Base-by-base conservation (phyloP, 306 rosid species). In the Dryas octopetala region DNA sequence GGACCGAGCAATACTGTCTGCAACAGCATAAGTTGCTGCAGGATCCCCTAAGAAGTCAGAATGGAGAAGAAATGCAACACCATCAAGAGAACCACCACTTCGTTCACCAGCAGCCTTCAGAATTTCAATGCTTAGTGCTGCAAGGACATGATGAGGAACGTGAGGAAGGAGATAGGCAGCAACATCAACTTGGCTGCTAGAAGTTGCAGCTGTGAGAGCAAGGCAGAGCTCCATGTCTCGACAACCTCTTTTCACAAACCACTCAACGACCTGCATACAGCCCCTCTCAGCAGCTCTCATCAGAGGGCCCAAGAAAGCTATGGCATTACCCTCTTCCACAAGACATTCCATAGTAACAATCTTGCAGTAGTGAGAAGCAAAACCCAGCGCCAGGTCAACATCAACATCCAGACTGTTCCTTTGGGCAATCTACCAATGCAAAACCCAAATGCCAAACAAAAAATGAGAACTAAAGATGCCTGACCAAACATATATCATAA, bases 271-370 rank as follows among this genome's bases (percentile, higher is more conserved):
- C 72, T 83, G 86, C 87, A 86, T 79, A 79, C 96, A 90, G 11
- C 97, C 96, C 82, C 97, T 92, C 86, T 92, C 96, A 12, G 97
- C 91, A 62, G 97, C 96, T 90, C 97, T 86, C 97, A 92, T 90
- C 81, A 92, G 79, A 84, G 97, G 97, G 79, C 96, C 96, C 78
- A 90, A 74, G 73, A 92, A 92, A 66, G 96, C 96, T 46, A 87
- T 83, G 71, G 97, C 97, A 76, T 92, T 92, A 59, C 97, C 97
- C 87, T 92, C 97, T 76, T 92, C 93, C 81, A 90, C 97, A 68
- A 92, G 86, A 75, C 97, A 92, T 85, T 90, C 93, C 97, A 92
- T 92, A 16, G 97, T 90, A 76, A 91, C 88, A 68, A 92, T 90
- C 85, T 90, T 92, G 82, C 97, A 80, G 75, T 92, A 90, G 81